A percentile compares a stretch with the other conserved stretches of the same genome.
Conservation (phyloP, 1,284 basidiomycete genomes). For the Fomitopsis pinicola region DNA sequence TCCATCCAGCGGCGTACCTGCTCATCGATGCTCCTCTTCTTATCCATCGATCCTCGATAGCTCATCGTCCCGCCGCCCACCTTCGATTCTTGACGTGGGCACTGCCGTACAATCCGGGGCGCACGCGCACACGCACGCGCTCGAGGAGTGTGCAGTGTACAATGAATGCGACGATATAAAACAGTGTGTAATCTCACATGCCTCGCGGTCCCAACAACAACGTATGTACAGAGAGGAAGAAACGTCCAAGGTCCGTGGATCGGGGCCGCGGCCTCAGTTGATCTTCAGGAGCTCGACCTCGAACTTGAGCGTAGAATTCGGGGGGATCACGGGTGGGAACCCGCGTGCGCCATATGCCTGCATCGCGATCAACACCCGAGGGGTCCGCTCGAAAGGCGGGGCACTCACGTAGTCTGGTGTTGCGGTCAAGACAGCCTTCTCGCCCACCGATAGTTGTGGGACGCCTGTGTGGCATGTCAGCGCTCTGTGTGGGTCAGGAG, state of each 20-base stretch:
- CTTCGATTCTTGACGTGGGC: too few relatives aligned
- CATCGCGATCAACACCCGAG: constrained; percentile 1
- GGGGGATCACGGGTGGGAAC: constrained; percentile 80
- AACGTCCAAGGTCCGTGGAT: constrained; percentile 3
- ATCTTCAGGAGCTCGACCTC: constrained; percentile 80
- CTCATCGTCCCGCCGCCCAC: background rate
- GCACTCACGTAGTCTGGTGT: constrained; percentile 65
- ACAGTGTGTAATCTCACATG: constrained; percentile 21
- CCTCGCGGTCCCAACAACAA: constrained; percentile 13
- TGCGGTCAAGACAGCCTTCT: constrained; percentile 70
- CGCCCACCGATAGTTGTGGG: constrained; percentile 69
- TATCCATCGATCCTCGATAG: constrained; percentile 8
- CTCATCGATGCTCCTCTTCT: constrained; percentile 7
- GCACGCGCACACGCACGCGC: background rate
- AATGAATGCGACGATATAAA: constrained; percentile 16
- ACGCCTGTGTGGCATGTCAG: constrained; percentile 46
- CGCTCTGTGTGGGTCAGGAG: background rate
- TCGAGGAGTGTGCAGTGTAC: constrained; percentile 4
- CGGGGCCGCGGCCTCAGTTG: constrained; percentile 33
- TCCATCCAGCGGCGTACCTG: background rate
- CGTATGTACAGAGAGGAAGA: constrained; percentile 16
- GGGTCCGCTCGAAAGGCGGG: background rate
- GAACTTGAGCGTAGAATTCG: constrained; percentile 73
- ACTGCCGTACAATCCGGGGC: too few relatives aligned
- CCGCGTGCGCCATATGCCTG: constrained; percentile 70